A percentile compares a stretch with the other conserved stretches of the same genome.
Conservation (phyloP, 2,329 filamentous ascomycete genomes). For the Clonostachys chloroleuca region DNA sequence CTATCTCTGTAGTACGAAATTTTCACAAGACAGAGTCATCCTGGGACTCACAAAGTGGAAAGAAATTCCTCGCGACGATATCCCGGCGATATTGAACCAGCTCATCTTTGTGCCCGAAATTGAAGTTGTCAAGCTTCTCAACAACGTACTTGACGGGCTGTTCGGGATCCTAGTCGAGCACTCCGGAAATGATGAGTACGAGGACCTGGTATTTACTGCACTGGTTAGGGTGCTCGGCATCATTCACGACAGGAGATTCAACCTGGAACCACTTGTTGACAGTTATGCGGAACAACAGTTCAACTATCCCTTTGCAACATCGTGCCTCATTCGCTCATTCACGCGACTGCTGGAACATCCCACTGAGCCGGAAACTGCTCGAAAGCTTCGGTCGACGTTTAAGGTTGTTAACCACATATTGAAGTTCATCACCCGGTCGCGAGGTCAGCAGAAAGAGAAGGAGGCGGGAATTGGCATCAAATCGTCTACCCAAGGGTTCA, state of each 20-base stretch:
- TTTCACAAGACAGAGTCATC: slow-evolving; percentile 87
- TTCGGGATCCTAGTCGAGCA: slow-evolving; percentile 91
- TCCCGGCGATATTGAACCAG: slow-evolving; percentile 72
- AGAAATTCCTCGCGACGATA: slow-evolving; percentile 65
- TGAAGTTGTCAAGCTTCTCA: slow-evolving; percentile 91
- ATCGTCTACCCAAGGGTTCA: slow-evolving; percentile 68
- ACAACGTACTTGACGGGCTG: slow-evolving; percentile 83
- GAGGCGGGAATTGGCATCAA: slow-evolving; percentile 84
- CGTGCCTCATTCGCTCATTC: slow-evolving; percentile 83
- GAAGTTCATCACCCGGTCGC: slow-evolving; percentile 89
- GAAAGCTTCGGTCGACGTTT: slow-evolving; percentile 84
- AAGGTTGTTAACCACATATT: slow-evolving; percentile 92
- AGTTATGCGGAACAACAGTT: slow-evolving; percentile 85
- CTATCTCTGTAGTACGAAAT: slow-evolving; percentile 89
- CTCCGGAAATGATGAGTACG: slow-evolving; percentile 85
- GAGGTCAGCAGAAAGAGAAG: slow-evolving; percentile 82
- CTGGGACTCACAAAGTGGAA: slow-evolving; percentile 85
- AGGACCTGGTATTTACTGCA: slow-evolving; percentile 88
- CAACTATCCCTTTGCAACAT: slow-evolving; percentile 88
- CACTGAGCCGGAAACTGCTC: slow-evolving; percentile 75
- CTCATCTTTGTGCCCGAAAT: slow-evolving; percentile 95
- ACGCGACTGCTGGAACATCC: slow-evolving; percentile 78
- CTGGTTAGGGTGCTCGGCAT: slow-evolving; percentile 88
- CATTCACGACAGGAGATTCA: slow-evolving; percentile 90
- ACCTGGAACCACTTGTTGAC: slow-evolving; percentile 85